Conservation (phyloP, 768 basidiomycete species). For the Rhizopogon roseolus region DNA sequence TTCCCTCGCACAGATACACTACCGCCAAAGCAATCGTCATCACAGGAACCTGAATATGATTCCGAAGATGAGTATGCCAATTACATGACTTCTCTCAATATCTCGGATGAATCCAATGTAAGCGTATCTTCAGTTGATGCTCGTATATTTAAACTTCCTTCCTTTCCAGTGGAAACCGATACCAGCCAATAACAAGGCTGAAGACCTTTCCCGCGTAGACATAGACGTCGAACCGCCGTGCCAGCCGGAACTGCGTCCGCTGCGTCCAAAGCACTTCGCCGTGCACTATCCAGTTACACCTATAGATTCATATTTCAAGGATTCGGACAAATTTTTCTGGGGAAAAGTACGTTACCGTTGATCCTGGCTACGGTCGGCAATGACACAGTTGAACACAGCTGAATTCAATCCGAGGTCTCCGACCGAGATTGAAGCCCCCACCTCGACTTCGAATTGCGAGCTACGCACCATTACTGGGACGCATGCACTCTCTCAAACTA, state of each 20-base stretch:
- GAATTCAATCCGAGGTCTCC: background rate
- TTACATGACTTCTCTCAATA: conserved; percentile 22
- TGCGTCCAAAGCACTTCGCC: conserved; percentile 11
- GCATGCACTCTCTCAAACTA: conserved; percentile 17
- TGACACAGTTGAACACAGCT: background rate
- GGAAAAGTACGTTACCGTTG: conserved; percentile 12
- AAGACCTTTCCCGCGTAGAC: conserved; percentile 21
- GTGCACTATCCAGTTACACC: conserved; percentile 15
- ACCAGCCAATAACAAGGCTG: conserved; percentile 25
- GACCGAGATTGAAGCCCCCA: background rate
- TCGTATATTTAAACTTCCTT: background rate
- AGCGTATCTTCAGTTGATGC: background rate
- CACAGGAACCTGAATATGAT: background rate
- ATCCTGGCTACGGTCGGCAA: too few species aligned
- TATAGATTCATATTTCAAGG: conserved; percentile 10
- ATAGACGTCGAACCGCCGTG: background rate
- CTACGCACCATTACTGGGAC: conserved; percentile 2
- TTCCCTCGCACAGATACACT: background rate
- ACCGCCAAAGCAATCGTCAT: background rate
- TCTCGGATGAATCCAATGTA: conserved; percentile 26
- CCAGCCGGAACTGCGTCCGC: conserved; percentile 3
- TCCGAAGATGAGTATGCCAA: conserved; percentile 21
- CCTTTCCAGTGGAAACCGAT: conserved; percentile 19
- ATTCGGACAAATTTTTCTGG: conserved; percentile 8
- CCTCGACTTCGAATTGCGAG: background rate